Percentiles rank a stretch among this genome's conserved stretches.
These are phyloP conservation scores for Casuarina cunninghamiana DNA, from an alignment of 306 rosid species.

Conservation along the genomic window DNA sequence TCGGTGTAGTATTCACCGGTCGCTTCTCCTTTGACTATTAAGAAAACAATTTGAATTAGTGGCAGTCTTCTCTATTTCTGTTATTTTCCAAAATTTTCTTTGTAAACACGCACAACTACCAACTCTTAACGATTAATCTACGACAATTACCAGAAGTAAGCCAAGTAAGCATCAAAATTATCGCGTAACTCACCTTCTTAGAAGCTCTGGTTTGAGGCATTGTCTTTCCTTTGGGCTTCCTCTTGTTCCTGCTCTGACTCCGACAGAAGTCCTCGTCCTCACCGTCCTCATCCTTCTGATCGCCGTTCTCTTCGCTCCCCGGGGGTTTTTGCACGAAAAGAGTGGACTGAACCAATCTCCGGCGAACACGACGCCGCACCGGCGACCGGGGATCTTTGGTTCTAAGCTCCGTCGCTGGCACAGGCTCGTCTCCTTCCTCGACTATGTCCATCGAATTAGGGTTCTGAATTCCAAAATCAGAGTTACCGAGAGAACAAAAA, in stretches of 20 bases:
- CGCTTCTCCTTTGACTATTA: constrained; percentile 28
- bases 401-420: constrained; percentile 15
- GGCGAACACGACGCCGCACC: constrained; percentile 30
- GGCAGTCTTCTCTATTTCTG: neutral
- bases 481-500: neutral
- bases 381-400: constrained; percentile 19
- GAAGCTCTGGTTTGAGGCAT: constrained; percentile 43
- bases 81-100: neutral
- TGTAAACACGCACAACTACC: neutral
- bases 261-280: constrained; percentile 50
- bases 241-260: constrained; percentile 45
- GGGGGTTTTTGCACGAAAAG: constrained; percentile 57
- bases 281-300: constrained; percentile 18
- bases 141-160: neutral
- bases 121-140: neutral
- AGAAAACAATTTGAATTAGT: neutral
- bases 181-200: constrained; percentile 45
- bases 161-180: neutral
- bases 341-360: constrained; percentile 70
- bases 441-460: constrained; percentile 29
- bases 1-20: constrained; percentile 46
- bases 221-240: constrained; percentile 40
- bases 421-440: constrained; percentile 5
- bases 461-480: too few species aligned
- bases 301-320: constrained; percentile 34